Evolutionary conservation across 805 yeast genomes (phyloP), one percentile per base, ranked within the genome.

Genomic region (Myxozyma neotropica): DNA sequence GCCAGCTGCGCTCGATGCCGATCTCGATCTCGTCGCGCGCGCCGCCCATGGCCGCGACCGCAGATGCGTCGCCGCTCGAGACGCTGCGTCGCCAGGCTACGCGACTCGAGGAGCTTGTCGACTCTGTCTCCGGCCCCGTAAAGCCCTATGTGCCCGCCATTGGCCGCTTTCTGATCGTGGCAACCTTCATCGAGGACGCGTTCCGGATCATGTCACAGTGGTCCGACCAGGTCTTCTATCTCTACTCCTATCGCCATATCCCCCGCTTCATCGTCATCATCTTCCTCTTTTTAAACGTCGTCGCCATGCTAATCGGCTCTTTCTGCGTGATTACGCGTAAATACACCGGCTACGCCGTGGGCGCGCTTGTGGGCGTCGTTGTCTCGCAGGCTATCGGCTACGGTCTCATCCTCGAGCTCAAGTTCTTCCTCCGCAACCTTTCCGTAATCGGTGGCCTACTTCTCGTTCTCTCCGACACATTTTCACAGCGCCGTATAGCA

Each of bases 371-470:
- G 43, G 78, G 80, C 5, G 93, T 91, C 63, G 89, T 93, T 35
- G 70, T 89, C 15, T 73, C 85, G 46, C 99, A 93, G 77, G 97
- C 96, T 4, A 66, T 92, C 13, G 88, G 88, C 61, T 93, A 93
- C 71, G 98, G 98, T 4, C 79, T 92, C 64, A 82, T 89, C 65
- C 84, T 87, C 68, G 96, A 92, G 68, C 79, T 87, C 31, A 83
- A 83, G 59, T 93, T 92, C 75, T 83, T 94, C 68, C 80, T 90
- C 70, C 85, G 97, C 77, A 91, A 90, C 72, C 78, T 92, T 66
- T 87, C 95, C 23, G 93, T 93, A 52, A 86, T 90, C 66, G 99
- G 99, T 47, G 98, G 98, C 5, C 80, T 93, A 64, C 77, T 93
- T 67, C 83, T 93, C 69, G 96, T 93, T 5, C 83, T 90, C 59